Evolutionary conservation across 805 yeast species (phyloP).

Genomic region (Yarrowia osloensis): DNA sequence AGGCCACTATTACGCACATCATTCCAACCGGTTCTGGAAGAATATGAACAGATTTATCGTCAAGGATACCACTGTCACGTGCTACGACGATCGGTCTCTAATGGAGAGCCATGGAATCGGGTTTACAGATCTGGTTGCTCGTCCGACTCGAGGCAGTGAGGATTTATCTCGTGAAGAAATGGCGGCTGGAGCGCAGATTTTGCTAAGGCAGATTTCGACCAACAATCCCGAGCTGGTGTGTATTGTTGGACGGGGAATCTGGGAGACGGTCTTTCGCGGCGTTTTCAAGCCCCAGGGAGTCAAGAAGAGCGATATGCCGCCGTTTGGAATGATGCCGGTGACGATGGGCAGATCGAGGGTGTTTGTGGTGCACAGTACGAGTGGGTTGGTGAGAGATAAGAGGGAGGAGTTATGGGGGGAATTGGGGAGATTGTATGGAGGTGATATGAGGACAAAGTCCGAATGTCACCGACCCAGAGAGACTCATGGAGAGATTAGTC

Average conservation of each 20-base stretch:
- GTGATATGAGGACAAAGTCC: neutral
- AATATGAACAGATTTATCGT: conserved; percentile 57
- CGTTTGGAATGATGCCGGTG: conserved; percentile 54
- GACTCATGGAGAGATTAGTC: too few relatives aligned
- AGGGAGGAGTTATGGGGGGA: conserved; percentile 2
- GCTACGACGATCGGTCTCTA: conserved; percentile 47
- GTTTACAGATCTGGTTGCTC: conserved; percentile 66
- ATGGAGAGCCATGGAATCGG: conserved; percentile 56
- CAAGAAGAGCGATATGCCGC: conserved; percentile 44
- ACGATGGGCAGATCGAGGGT: conserved; percentile 41
- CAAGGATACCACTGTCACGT: conserved; percentile 41
- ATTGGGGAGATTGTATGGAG: neutral
- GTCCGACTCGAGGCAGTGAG: conserved; percentile 62
- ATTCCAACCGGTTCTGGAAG: conserved; percentile 64
- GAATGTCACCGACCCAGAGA: too few relatives aligned
- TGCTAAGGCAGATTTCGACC: conserved; percentile 49
- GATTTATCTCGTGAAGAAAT: conserved; percentile 58
- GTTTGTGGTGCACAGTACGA: conserved; percentile 70
- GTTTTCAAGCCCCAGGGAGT: conserved; percentile 40
- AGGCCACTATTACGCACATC: conserved; percentile 76
- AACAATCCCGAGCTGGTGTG: conserved; percentile 51
- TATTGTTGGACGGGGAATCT: conserved; percentile 72
- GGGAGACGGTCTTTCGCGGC: conserved; percentile 57
- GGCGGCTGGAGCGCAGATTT: conserved; percentile 54
- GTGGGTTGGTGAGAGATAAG: conserved; percentile 56